phyloP scores from a whole-genome alignment of 192 early-diverging fungal species.

The Helicostylum pulchrum region DNA sequence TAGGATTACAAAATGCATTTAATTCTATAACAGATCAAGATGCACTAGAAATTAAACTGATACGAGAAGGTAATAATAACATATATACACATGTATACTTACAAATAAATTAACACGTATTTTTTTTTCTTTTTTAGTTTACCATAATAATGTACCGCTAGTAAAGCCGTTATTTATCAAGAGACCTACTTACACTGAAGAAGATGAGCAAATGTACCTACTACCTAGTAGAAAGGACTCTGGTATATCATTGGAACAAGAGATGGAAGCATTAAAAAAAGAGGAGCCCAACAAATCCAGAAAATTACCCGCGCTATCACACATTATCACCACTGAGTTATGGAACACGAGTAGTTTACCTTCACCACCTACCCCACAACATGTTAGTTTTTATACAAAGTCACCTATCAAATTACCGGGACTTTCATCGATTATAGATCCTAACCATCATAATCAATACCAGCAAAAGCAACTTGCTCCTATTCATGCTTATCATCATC shows the following conservation, averaged over 20 bases:
- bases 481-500: constrained; percentile 14
- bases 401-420: constrained; percentile 5
- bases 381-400: too few species aligned
- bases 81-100: not conserved
- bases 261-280: not conserved
- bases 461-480: not conserved
- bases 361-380: not conserved
- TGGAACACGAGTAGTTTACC: not conserved
- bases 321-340: not conserved
- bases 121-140: not conserved
- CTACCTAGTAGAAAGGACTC: not conserved
- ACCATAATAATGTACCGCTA: not conserved
- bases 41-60: constrained; percentile 5
- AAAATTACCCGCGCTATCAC: constrained; percentile 4
- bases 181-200: too few species aligned
- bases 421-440: not conserved
- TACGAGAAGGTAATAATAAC: not conserved
- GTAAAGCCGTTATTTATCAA: not conserved
- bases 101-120: not conserved
- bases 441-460: not conserved
- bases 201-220: not conserved
- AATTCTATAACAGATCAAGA: constrained; percentile 1
- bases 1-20: not conserved
- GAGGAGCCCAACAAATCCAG: not conserved
- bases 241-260: not conserved